A percentile compares a stretch with the other conserved stretches of the same genome.
Evolutionary conservation across 805 yeast species (phyloP).

Genomic region (Yarrowia hollandica): DNA sequence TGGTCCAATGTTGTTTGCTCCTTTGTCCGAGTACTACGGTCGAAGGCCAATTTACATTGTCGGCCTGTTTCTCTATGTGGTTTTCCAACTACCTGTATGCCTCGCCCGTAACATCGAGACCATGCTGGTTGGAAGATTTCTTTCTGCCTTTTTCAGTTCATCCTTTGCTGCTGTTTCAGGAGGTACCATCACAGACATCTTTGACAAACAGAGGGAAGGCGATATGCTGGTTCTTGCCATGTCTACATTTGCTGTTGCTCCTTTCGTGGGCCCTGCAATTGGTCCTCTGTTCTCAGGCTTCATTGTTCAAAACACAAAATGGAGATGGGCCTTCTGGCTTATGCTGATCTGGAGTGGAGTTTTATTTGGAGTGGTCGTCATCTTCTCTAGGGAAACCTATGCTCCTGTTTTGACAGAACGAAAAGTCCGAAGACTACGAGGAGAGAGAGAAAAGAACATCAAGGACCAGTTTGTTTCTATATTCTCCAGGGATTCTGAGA

Average conservation of each 20-base stretch:
- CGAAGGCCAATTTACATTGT: slow-evolving; percentile 60
- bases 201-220: slow-evolving; percentile 65
- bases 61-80: slow-evolving; percentile 49
- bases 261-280: slow-evolving; percentile 76
- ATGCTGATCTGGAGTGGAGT: slow-evolving; percentile 62
- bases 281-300: slow-evolving; percentile 49
- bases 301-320: slow-evolving; percentile 43
- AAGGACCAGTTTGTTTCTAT: not conserved
- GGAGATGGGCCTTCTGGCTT: slow-evolving; percentile 68
- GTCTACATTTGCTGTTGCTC: slow-evolving; percentile 75
- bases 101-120: slow-evolving; percentile 40
- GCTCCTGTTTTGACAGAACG: slow-evolving; percentile 75
- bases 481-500: not conserved
- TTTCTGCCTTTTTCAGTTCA: slow-evolving; percentile 73
- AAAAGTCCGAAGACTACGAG: slow-evolving; percentile 63
- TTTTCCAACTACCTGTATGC: slow-evolving; percentile 55
- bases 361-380: slow-evolving; percentile 50
- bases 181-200: slow-evolving; percentile 78
- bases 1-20: slow-evolving; percentile 66
- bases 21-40: slow-evolving; percentile 70
- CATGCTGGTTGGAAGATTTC: slow-evolving; percentile 63
- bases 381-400: slow-evolving; percentile 64
- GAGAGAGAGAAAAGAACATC: slow-evolving; percentile 12
- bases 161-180: slow-evolving; percentile 85
- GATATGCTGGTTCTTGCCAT: slow-evolving; percentile 50